phyloP scores from a whole-genome alignment of 2,329 filamentous ascomycete species.

The Akanthomyces dipterigenus region DNA sequence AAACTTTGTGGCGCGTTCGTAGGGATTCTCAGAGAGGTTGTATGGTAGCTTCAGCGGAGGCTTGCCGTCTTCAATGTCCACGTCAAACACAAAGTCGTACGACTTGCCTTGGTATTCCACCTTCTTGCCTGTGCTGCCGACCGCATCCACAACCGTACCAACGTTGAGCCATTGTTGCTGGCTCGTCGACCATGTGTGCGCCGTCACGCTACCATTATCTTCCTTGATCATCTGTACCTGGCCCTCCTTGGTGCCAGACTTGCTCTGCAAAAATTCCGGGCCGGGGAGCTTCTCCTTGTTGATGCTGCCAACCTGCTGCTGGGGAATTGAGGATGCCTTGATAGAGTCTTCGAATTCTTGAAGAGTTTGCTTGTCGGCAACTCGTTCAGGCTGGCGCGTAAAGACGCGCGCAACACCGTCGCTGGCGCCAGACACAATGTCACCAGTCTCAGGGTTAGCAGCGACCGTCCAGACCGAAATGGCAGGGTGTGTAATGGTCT shows the following conservation, averaged over 20 bases:
- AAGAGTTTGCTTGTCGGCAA: slow-evolving; percentile 62
- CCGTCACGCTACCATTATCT: slow-evolving; percentile 71
- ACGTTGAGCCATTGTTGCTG: slow-evolving; percentile 76
- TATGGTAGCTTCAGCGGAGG: slow-evolving; percentile 90
- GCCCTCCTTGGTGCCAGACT: slow-evolving; percentile 88
- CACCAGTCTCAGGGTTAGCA: slow-evolving; percentile 73
- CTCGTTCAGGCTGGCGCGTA: slow-evolving; percentile 61
- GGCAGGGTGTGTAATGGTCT: slow-evolving; percentile 94
- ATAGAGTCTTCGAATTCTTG: slow-evolving; percentile 76
- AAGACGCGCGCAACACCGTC: slow-evolving; percentile 83
- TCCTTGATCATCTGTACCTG: slow-evolving; percentile 91
- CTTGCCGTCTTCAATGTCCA: slow-evolving; percentile 91
- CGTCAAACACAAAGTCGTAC: slow-evolving; percentile 95
- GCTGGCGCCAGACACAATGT: slow-evolving; percentile 90
- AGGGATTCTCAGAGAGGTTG: slow-evolving; percentile 87
- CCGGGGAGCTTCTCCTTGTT: slow-evolving; percentile 91
- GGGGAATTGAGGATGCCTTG: slow-evolving; percentile 76
- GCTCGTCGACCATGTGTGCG: slow-evolving; percentile 75
- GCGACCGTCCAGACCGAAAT: slow-evolving; percentile 95
- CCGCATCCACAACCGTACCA: slow-evolving; percentile 89
- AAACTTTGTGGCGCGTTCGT: slow-evolving; percentile 86
- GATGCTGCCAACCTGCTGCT: slow-evolving; percentile 74
- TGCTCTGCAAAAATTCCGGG: slow-evolving; percentile 74
- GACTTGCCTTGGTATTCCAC: slow-evolving; percentile 73
- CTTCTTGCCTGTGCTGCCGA: slow-evolving; percentile 74